phyloP scores from a whole-genome alignment of 2,329 filamentous ascomycete species.

The Aphanoascus verrucosus region DNA sequence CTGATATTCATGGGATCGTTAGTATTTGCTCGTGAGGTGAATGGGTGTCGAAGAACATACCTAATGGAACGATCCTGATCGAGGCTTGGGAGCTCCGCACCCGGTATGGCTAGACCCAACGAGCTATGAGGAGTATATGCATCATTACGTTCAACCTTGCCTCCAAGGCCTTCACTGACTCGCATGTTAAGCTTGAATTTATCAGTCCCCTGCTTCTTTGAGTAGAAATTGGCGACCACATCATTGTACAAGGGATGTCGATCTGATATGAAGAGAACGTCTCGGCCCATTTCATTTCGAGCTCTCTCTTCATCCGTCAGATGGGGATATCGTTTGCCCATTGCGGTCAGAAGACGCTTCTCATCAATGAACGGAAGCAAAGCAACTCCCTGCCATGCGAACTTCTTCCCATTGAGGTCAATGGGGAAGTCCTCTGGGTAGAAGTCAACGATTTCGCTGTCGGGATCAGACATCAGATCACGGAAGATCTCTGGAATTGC shows the following conservation, averaged over 20 bases:
- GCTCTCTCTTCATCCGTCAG: conserved; percentile 64
- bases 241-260: conserved; percentile 77
- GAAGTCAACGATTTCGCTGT: conserved; percentile 93
- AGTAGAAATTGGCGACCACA: conserved; percentile 76
- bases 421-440: conserved; percentile 91
- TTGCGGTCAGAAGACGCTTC: conserved; percentile 68
- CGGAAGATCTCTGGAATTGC: conserved; percentile 84
- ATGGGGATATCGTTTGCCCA: conserved; percentile 69
- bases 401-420: conserved; percentile 95
- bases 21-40: not conserved
- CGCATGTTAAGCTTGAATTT: conserved; percentile 64
- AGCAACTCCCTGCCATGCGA: conserved; percentile 93
- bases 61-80: conserved; percentile 80
- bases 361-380: conserved; percentile 95
- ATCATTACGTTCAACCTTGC: conserved; percentile 69
- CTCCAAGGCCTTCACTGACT: conserved; percentile 65
- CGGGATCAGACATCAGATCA: conserved; percentile 72
- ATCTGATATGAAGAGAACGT: conserved; percentile 76
- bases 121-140: conserved; percentile 74
- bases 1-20: conserved; percentile 37
- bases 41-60: conserved; percentile 41
- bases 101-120: conserved; percentile 65
- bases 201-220: conserved; percentile 63
- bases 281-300: conserved; percentile 69
- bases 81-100: conserved; percentile 60